phyloP scores from a whole-genome alignment of 2,329 filamentous ascomycete species.

The Colletotrichum trifolii region DNA sequence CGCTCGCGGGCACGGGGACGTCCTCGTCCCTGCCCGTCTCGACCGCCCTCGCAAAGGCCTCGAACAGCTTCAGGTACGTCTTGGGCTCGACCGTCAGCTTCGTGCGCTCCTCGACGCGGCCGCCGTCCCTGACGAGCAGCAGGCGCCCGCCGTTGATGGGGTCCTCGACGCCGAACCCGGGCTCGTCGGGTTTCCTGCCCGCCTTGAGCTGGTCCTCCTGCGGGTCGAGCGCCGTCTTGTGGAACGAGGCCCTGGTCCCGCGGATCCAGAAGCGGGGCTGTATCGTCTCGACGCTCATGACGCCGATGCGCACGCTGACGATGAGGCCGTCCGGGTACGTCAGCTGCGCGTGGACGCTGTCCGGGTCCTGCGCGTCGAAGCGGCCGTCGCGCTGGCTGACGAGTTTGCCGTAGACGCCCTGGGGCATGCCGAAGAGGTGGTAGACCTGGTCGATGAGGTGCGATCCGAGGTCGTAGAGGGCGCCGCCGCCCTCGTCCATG shows the following conservation, averaged over 20 bases:
- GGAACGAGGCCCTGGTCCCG: constrained; percentile 79
- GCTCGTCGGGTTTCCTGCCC: constrained; percentile 70
- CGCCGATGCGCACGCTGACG: constrained; percentile 75
- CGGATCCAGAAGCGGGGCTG: constrained; percentile 83
- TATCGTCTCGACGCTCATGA: constrained; percentile 74
- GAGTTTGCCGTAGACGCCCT: constrained; percentile 74
- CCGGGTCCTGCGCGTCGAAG: constrained; percentile 61
- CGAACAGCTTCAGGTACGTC: constrained; percentile 78
- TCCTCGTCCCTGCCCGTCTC: constrained; percentile 59
- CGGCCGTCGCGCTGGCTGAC: constrained; percentile 70
- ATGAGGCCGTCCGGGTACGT: constrained; percentile 72
- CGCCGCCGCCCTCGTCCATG: constrained; percentile 72
- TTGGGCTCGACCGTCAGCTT: constrained; percentile 70
- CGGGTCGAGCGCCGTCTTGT: constrained; percentile 76
- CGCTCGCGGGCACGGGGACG: constrained; percentile 62
- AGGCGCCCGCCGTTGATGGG: constrained; percentile 67
- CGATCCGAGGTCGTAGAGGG: constrained; percentile 79
- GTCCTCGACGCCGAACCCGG: constrained; percentile 73
- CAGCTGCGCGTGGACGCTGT: constrained; percentile 72
- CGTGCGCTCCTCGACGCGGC: constrained; percentile 59
- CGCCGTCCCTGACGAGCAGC: constrained; percentile 64
- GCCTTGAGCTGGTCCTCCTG: constrained; percentile 80
- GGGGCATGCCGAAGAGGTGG: constrained; percentile 75
- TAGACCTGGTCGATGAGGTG: constrained; percentile 83
- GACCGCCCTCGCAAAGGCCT: constrained; percentile 60